Evolutionary conservation across 345 rosid genomes (phyloP), one percentile per base, ranked within the genome.

Genomic region (Linum trigynum): DNA sequence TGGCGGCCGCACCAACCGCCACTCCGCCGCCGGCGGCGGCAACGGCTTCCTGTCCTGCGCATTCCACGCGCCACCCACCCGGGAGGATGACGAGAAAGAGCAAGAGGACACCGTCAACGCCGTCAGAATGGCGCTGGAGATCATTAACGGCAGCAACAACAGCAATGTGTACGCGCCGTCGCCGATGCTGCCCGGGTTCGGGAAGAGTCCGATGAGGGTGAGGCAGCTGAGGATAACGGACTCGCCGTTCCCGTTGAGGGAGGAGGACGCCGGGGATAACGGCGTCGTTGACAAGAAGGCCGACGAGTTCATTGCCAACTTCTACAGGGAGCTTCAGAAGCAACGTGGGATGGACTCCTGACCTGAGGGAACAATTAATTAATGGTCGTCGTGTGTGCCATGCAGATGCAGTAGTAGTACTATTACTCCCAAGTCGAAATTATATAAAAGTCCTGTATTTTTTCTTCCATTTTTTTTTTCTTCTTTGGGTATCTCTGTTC

Each of bases 221-320:
- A 85, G 97, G 73, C 91, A 79, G 72, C 75, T 90, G 69, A 81
- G 97, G 81, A 82, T 90, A 69, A 92, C 96, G 57, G 98, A 92
- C 91, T 90, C 98, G 5, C 98, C 97, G 23, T 92, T 82, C 57
- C 98, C 97, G 35, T 64, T 89, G 39, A 81, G 72, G 39, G 84
- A 75, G 60, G 81, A 62, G 60, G 95, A 83, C 55, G 32, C 16
- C 3, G 81, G 69, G 59, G 90, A 71, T 10, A 83, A 76, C 1
- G 77, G 75, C 14, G 39, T 41, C 41, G 97, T 88, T 9, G 90
- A 92, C 64, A 78, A 81, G 71, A 90, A 86, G 23, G 98, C 96
- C 32, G 84, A 81, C 64, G 97, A 92, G 80, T 92, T 92, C n/a
- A 92, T 92, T 57, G 57, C 77, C 75, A 90, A 63, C 67, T 92